Evolutionary conservation across 495 filamentous ascomycete species (phyloP).

Genomic region (Penicillium diatomitis): DNA sequence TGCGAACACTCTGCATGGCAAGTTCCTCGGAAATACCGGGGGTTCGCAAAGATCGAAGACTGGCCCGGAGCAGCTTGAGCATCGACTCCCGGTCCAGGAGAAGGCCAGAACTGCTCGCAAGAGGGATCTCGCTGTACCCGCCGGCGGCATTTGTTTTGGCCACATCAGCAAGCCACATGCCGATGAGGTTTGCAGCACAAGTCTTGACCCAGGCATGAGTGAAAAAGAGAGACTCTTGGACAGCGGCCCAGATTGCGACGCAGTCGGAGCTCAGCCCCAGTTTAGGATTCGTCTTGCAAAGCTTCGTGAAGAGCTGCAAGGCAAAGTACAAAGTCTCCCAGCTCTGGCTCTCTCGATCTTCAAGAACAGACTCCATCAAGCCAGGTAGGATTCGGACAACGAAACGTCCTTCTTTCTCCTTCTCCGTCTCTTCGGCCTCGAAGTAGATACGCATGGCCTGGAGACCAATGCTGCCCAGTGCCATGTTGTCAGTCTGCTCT

Average conservation of each 20-base stretch:
- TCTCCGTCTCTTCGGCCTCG: slow-evolving; percentile 53
- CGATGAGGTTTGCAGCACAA: slow-evolving; percentile 63
- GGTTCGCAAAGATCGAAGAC: slow-evolving; percentile 56
- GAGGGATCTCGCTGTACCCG: slow-evolving; percentile 46
- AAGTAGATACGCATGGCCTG: slow-evolving; percentile 79
- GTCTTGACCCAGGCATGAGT: slow-evolving; percentile 69
- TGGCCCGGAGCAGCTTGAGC: slow-evolving; percentile 52
- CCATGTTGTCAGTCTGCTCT: slow-evolving; percentile 56
- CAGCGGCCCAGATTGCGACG: slow-evolving; percentile 53
- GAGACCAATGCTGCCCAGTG: slow-evolving; percentile 61
- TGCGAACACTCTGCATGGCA: slow-evolving; percentile 62
- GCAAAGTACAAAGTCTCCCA: slow-evolving; percentile 75
- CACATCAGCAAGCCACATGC: slow-evolving; percentile 69
- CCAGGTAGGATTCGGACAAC: slow-evolving; percentile 34
- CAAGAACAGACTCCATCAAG: slow-evolving; percentile 40
- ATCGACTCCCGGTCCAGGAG: slow-evolving; percentile 55
- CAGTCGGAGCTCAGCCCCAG: slow-evolving; percentile 48
- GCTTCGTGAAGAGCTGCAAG: slow-evolving; percentile 56
- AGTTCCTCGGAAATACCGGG: slow-evolving; percentile 57
- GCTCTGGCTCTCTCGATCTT: slow-evolving; percentile 43
- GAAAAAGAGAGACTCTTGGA: slow-evolving; percentile 60
- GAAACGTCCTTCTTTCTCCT: slow-evolving; percentile 51
- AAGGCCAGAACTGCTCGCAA: slow-evolving; percentile 63
- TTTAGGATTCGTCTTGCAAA: slow-evolving; percentile 56
- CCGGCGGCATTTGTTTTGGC: slow-evolving; percentile 49